Percentiles rank a stretch among this genome's conserved stretches.
Evolutionary conservation across 768 basidiomycete species (phyloP).

Genomic region (Phlegmacium glaucopus): DNA sequence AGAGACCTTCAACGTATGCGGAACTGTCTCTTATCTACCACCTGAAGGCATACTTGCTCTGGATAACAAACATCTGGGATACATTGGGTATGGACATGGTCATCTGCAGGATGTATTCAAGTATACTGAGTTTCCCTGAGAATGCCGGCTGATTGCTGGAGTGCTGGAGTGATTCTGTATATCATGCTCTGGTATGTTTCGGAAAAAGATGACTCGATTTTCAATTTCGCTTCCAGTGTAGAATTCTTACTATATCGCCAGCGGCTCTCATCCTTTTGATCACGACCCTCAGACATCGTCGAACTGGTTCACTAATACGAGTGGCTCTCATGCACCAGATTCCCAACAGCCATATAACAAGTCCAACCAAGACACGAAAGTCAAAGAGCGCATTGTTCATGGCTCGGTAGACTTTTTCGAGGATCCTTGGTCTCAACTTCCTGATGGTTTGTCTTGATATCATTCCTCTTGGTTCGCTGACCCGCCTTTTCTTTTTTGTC

Average conservation of each 20-base stretch:
- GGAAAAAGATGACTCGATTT: not conserved
- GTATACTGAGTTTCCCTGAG: conserved; percentile 29
- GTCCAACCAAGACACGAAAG: conserved; percentile 49
- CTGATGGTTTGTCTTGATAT: conserved; percentile 46
- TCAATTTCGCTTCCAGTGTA: not conserved
- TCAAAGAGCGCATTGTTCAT: conserved; percentile 68
- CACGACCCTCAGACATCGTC: conserved; percentile 40
- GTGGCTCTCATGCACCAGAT: conserved; percentile 28
- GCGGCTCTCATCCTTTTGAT: conserved; percentile 79
- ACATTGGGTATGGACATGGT: conserved; percentile 39
- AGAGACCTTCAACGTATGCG: conserved; percentile 82
- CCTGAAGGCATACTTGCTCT: conserved; percentile 82
- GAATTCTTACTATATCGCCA: conserved; percentile 20
- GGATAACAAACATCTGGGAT: conserved; percentile 69
- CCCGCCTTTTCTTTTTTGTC: conserved; percentile 1
- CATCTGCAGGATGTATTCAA: too few relatives aligned
- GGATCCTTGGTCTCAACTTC: conserved; percentile 51
- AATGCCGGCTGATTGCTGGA: conserved; percentile 92
- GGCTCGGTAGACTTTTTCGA: conserved; percentile 56
- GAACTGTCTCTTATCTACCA: conserved; percentile 84
- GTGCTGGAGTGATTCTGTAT: conserved; percentile 75
- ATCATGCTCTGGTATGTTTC: conserved; percentile 79
- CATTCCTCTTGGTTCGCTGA: not conserved
- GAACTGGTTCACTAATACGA: conserved; percentile 33
- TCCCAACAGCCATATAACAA: conserved; percentile 36